A percentile compares a stretch with the other conserved stretches of the same genome.
Conservation (phyloP, 352 stramenopile species). For the Phytophthora idaei region DNA sequence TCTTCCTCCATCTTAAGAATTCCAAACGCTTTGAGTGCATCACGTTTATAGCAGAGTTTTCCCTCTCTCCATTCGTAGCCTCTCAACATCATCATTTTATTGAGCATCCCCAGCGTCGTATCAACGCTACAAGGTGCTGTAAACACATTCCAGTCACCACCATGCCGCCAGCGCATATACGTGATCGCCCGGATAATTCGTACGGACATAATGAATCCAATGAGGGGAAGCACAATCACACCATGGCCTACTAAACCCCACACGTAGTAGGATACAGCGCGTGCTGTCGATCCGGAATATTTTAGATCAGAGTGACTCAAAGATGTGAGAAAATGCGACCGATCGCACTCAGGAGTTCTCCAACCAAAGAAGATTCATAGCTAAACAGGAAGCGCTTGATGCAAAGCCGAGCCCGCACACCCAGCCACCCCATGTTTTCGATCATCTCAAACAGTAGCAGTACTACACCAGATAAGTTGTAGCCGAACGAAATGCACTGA, state of each 20-base stretch:
- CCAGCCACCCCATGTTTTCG: slow-evolving; percentile 18
- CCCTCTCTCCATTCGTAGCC: background rate
- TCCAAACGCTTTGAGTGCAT: background rate
- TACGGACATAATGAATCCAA: slow-evolving; percentile 21
- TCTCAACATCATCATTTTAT: background rate
- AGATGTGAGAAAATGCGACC: slow-evolving; percentile 14
- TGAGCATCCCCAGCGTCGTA: background rate
- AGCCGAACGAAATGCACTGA: slow-evolving; percentile 37
- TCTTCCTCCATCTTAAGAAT: background rate
- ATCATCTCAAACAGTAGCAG: slow-evolving; percentile 23
- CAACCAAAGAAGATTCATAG: slow-evolving; percentile 33
- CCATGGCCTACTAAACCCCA: slow-evolving; percentile 30
- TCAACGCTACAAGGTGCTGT: background rate
- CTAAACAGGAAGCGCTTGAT: slow-evolving; percentile 35
- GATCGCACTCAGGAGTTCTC: slow-evolving; percentile 23
- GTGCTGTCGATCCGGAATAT: slow-evolving; percentile 2
- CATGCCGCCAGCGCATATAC: slow-evolving; percentile 18
- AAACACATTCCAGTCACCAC: background rate
- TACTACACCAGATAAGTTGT: slow-evolving; percentile 31
- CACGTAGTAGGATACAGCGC: slow-evolving; percentile 27
- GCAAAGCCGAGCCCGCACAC: slow-evolving; percentile 1
- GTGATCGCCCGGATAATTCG: slow-evolving; percentile 10
- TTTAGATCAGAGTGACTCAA: slow-evolving; percentile 16
- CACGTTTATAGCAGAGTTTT: background rate
- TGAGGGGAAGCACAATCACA: slow-evolving; percentile 18